Base-by-base conservation (phyloP, 257 asterid genomes). In the Apocynum venetum region DNA sequence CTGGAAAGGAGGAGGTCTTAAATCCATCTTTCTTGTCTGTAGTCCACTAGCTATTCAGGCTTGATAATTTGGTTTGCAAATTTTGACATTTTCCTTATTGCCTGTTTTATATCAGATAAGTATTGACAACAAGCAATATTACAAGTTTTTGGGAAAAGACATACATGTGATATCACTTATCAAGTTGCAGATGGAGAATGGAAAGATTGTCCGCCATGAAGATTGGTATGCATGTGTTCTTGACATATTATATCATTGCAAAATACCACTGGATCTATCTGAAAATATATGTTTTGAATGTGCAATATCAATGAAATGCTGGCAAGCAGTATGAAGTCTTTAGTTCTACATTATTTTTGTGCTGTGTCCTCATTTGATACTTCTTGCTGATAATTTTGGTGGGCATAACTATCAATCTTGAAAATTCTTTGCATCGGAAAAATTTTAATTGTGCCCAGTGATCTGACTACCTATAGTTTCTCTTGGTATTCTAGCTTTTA, bases 111-210 rank as follows among this genome's bases (percentile, higher is more conserved):
- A 25, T 71, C 87, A 92, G 98, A 87, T 89, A 72, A 76, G 85
- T 51, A 89, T 94, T 13, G 96, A 92, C 93, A 94, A 86, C 87
- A 94, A 90, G 81, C 97, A 94, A 77, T 88, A 82, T 68, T 92
- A 92, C 94, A 92, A 90, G 85, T 90, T 90, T 76, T 59, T 87
- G 85, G 97, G 98, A 70, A 92, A 67, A 83, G 91, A 88, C 85
- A 90, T 92, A 67, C 72, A 94, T 77, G 78, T 94, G 94, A 80
- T 89, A 73, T 94, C 98, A 19, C 96, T 88, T 75, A 90, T 94
- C 86, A 88, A 77, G 87, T 86, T 94, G 79, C 84, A 91, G 67
- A 80, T 88, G 2, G 96, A 89, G 86, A 86, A 90, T n/a, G 97
- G 97, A 38, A 92, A 94, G 86, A 60, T 94, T 44, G 87, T 89